Base-by-base conservation (phyloP, 2,329 filamentous ascomycete species). In the Gaeumannomyces sp. region DNA sequence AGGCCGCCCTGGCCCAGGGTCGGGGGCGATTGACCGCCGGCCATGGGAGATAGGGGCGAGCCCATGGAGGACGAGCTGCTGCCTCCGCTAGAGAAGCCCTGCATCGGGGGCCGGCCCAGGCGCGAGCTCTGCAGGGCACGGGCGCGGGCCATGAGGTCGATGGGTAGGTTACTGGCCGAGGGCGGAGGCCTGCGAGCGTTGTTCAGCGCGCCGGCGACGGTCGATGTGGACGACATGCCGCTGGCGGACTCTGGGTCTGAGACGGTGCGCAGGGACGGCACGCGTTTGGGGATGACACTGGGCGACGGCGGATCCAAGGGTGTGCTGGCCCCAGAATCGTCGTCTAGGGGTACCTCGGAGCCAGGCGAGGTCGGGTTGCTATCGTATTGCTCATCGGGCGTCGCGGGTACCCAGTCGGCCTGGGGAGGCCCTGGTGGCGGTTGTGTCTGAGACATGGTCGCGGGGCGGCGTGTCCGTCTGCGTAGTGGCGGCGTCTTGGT, bases 191-290 rank as follows among this genome's bases (percentile, higher is more conserved):
- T 80, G 66, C 86, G 80, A 5, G 84, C 86, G 69, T 78, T 85
- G 75, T 89, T 92, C 71, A 97, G 79, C 65, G 91, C 85, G 57
- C 92, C 92, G 4, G 93, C 80, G 57, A 91, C 88, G 33, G 90
- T 95, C n/a, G 93, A 97, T n/a, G 88, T 93, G 8, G 89, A 79
- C 65, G 86, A 91, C 86, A 96, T 93, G 65, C 78, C 75, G 29
- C 76, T 76, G 35, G 79, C 73, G 64, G 78, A 80, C 68, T 81
- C 78, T 27, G 87, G 78, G 62, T 88, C 85, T 64, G 87, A 86
- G 27, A 84, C 76, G 60, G 85, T 84, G 70, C 87, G 84, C 58
- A 87, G 75, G 6, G 85, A 85, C 27, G 86, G 82, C 65, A 88
- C 72, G 74, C 86, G 77, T 74, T 83, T 79, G 64, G 80, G 79